phyloP scores from a whole-genome alignment of 768 basidiomycete species.

The Leccinum uliginosum region DNA sequence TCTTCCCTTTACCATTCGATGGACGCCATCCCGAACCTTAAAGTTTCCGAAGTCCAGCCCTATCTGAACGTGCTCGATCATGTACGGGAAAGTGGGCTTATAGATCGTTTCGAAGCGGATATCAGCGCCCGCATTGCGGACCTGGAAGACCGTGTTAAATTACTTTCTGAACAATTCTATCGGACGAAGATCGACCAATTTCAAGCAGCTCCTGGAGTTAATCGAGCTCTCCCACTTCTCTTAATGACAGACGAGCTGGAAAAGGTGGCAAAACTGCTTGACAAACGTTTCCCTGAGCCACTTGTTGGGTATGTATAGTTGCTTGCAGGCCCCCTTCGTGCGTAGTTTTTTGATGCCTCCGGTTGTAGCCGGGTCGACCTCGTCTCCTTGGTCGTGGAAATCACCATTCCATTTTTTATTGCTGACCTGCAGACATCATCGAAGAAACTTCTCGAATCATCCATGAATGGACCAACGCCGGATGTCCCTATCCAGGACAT shows the following conservation, averaged over 20 bases:
- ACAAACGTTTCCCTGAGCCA: constrained; percentile 84
- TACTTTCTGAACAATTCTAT: constrained; percentile 59
- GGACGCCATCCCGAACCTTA: constrained; percentile 71
- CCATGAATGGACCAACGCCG: constrained; percentile 82
- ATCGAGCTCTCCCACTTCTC: constrained; percentile 75
- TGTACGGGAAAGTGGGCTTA: constrained; percentile 62
- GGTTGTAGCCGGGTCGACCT: constrained; percentile 63
- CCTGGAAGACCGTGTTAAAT: constrained; percentile 59
- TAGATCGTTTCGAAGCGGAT: constrained; percentile 74
- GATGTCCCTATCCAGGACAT: constrained; percentile 88
- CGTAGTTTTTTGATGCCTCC: neutral
- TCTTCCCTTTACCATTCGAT: constrained; percentile 80
- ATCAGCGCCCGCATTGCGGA: constrained; percentile 62
- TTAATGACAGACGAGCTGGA: constrained; percentile 87
- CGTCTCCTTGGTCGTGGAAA: constrained; percentile 69
- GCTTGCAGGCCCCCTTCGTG: neutral
- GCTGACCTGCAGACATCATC: constrained; percentile 64
- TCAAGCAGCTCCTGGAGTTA: constrained; percentile 68
- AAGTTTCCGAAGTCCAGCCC: constrained; percentile 62
- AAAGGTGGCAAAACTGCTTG: constrained; percentile 75
- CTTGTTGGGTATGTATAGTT: constrained; percentile 59
- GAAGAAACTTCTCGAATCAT: constrained; percentile 74
- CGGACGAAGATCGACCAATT: constrained; percentile 59
- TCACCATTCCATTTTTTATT: constrained; percentile 61
- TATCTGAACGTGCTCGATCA: constrained; percentile 67